Evolutionary conservation across 805 yeast genomes (phyloP), one percentile per base, ranked within the genome.

Genomic region (Wickerhamiella siamensis): DNA sequence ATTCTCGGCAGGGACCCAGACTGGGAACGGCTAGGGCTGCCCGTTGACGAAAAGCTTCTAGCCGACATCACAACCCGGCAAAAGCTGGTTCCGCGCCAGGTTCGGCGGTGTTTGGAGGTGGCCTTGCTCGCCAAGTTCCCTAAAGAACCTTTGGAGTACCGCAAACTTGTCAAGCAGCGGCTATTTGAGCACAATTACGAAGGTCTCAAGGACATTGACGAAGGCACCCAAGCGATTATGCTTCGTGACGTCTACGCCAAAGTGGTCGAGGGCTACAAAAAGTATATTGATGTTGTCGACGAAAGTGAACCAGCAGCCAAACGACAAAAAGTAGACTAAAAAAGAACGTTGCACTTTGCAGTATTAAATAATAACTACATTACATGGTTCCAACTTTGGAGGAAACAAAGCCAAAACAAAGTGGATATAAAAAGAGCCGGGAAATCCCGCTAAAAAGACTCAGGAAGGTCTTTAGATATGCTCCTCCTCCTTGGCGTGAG

Each of bases 141-240:
- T 12, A 46, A 43, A 14, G 57, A 43, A 47, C 52, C 47, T 35
- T 51, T 49, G 44, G 58, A 57, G 31, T 49, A 61, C 5, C 64
- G 91, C 41, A 53, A 77, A 24, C 70, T 71, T 48, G 78, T 88
- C 47, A 88, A 87, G 59, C 71, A 66, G 52, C 69, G 98, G 44
- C 61, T 91, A 20, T 88, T 69, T 55, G 69, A 74, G 43, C 82
- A 83, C 55, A 91, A 91, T 61, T 73, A 67, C 51, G 96, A 87
- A 43, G 86, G 84, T 0, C 65, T 91, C 42, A 66, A 73, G 46
- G 69, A 69, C 46, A 83, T 79, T 51, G 82, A 82, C 51, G 65
- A 84, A 31, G 83, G 82, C 40, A 75, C 77, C 9, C 88, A 95
- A 0, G 83, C 75, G 51, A 70, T 70, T 47, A 62, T 77, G 26